Evolutionary conservation across 1,139 yeast genomes (phyloP).

Genomic region (Suhomyces terraborum): DNA sequence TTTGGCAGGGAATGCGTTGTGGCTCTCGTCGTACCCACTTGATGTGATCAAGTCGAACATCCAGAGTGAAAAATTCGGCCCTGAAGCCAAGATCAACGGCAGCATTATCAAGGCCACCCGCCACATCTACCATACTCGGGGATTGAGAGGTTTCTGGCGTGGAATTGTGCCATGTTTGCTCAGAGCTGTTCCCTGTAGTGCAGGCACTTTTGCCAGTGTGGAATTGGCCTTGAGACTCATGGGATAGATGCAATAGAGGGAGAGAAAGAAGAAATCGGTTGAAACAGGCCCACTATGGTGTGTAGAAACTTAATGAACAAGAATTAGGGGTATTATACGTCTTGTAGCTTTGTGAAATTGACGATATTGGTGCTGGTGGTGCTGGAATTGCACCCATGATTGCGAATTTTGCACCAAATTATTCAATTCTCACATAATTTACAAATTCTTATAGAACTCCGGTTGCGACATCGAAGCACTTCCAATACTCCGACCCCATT

Average conservation of each 20-base stretch:
- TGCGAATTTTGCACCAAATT: no score
- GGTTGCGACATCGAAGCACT: no score
- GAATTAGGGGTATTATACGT: no score
- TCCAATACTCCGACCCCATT: no score
- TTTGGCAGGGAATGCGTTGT: constrained; percentile 68
- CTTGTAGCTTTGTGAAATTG: no score
- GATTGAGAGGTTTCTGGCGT: constrained; percentile 66
- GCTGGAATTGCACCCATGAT: no score
- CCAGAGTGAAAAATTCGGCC: constrained; percentile 66
- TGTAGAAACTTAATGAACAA: no score
- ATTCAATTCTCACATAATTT: no score
- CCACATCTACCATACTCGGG: constrained; percentile 48
- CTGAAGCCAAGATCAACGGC: constrained; percentile 46
- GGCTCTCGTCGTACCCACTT: constrained; percentile 71
- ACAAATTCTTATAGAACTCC: no score
- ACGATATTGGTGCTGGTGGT: no score
- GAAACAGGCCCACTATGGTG: no score
- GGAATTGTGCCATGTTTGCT: constrained; percentile 70
- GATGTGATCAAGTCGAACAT: constrained; percentile 70
- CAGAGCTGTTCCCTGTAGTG: constrained; percentile 74
- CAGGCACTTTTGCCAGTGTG: constrained; percentile 78
- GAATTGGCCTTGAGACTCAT: constrained; percentile 64
- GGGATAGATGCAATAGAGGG: constrained; percentile 30
- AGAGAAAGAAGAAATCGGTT: no score
- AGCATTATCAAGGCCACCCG: constrained; percentile 48